Evolutionary conservation across 2,329 filamentous ascomycete genomes (phyloP), one percentile per base, ranked within the genome.

Genomic region (Pseudocercospora eumusae): DNA sequence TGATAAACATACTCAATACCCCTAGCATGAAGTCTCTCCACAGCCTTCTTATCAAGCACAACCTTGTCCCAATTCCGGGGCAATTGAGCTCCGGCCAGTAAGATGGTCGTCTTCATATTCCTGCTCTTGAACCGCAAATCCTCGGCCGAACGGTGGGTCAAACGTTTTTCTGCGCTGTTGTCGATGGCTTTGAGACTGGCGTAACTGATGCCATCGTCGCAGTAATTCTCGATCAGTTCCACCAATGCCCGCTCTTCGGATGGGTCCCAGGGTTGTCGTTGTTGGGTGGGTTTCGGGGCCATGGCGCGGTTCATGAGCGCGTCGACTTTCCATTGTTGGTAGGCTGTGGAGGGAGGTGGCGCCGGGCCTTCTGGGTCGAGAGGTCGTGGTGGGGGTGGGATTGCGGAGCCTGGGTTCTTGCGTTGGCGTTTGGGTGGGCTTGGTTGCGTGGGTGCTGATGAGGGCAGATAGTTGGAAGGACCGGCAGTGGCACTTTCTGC

Each of bases 51-150:
- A 10, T 74, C 79, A 53, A 83, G 71, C 3, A 73, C 66, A 13
- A 84, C 74, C 3, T 70, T 50, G 2, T 80, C 73, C 67, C 81
- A 82, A 62, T 80, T 78, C n/a, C 56, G 33, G 1, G 81, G 81
- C 15, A 83, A 65, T 18, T 65, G 65, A 4, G 64, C 36, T n/a
- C 66, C 61, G 20, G 73, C 65, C 79, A 77, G 78, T 2, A 81
- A 57, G 56, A 70, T 78, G 7, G 73, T 73, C 44, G 78, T 73
- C 69, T 82, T 83, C 61, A 86, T 72, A 63, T 84, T 85, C 56
- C 84, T 77, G 3, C 83, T 84, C 63, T 75, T 75, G 70, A 75
- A 75, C 10, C 74, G 61, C 11, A 76, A 63, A 53, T 84, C 81
- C 2, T 84, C 82, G 62, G 86, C 82, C 5, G 72, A 76, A 1